Evolutionary conservation across 2,329 filamentous ascomycete genomes (phyloP).

Genomic region (Calonectria honghensis): DNA sequence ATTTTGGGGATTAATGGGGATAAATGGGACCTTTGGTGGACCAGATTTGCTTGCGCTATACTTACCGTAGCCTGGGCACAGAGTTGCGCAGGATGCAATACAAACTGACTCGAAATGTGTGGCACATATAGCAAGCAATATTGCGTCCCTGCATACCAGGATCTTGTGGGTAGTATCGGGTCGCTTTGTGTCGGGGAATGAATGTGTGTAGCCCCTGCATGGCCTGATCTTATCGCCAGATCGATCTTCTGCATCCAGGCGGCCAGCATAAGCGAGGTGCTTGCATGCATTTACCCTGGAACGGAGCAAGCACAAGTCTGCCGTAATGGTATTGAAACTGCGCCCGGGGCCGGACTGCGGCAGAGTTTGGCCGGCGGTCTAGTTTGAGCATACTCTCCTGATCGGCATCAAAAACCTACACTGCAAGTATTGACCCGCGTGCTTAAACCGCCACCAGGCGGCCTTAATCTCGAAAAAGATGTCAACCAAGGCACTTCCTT

Average conservation of each 20-base stretch:
- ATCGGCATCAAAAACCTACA: background rate
- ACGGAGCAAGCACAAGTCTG: background rate
- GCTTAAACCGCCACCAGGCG: constrained; percentile 11
- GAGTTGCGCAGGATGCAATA: background rate
- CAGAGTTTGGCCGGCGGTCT: background rate
- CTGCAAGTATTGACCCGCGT: background rate
- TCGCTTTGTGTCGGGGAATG: background rate
- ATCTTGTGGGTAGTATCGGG: background rate
- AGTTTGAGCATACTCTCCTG: background rate
- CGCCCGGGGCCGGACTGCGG: background rate
- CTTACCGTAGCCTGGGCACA: no score
- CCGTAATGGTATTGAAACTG: background rate
- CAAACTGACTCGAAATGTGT: background rate
- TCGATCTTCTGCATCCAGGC: constrained; percentile 1
- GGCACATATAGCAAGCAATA: background rate
- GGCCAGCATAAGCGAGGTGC: constrained; percentile 8
- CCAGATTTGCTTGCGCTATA: no score
- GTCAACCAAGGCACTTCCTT: background rate
- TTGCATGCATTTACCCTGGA: background rate
- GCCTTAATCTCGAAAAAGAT: background rate
- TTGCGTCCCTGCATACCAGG: background rate
- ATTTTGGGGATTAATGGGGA: no score
- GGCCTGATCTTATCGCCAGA: constrained; percentile 3
- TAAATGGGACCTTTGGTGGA: no score
- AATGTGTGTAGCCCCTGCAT: constrained; percentile 3